A percentile compares a stretch with the other conserved stretches of the same genome.
These are phyloP conservation scores for Macrolepiota fuliginosa DNA, from an alignment of 768 basidiomycete genomes.

Conservation along the genomic window DNA sequence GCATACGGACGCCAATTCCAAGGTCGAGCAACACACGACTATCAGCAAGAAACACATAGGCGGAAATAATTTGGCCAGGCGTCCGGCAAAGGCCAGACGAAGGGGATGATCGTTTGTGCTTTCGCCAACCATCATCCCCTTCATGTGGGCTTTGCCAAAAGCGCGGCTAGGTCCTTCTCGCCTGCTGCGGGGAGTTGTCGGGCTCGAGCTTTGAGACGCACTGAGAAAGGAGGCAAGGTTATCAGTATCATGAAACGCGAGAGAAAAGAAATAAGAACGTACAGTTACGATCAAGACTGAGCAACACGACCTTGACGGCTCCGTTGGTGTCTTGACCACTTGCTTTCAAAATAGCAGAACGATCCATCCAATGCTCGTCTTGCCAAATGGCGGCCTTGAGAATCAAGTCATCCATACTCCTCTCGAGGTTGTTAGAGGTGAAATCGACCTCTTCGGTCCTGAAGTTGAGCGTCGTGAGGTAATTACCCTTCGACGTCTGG, in stretches of 20 bases:
- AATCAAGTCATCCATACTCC: slow-evolving; percentile 94
- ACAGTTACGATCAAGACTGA: slow-evolving; percentile 93
- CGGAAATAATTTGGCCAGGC: background rate
- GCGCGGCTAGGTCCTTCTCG: slow-evolving; percentile 79
- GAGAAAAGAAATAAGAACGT: slow-evolving; percentile 29
- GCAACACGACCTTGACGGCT: slow-evolving; percentile 80
- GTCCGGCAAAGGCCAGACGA: background rate
- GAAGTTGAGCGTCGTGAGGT: slow-evolving; percentile 77
- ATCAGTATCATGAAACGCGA: slow-evolving; percentile 12
- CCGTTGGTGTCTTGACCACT: slow-evolving; percentile 35
- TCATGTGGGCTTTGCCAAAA: slow-evolving; percentile 45
- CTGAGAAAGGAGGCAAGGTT: slow-evolving; percentile 34
- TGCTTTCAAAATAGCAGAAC: slow-evolving; percentile 65
- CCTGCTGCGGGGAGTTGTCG: slow-evolving; percentile 82
- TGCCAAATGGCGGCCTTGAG: slow-evolving; percentile 93
- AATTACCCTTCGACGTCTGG: slow-evolving; percentile 94
- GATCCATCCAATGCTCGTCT: slow-evolving; percentile 87
- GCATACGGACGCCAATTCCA: background rate
- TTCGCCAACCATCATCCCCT: background rate
- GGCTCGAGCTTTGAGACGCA: slow-evolving; percentile 88
- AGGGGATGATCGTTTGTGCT: background rate
- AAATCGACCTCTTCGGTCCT: slow-evolving; percentile 86
- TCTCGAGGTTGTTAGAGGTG: slow-evolving; percentile 46
- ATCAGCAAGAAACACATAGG: background rate
- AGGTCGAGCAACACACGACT: background rate